Base-by-base conservation (phyloP, 2,329 filamentous ascomycete genomes). In the Xylaria arbuscula region DNA sequence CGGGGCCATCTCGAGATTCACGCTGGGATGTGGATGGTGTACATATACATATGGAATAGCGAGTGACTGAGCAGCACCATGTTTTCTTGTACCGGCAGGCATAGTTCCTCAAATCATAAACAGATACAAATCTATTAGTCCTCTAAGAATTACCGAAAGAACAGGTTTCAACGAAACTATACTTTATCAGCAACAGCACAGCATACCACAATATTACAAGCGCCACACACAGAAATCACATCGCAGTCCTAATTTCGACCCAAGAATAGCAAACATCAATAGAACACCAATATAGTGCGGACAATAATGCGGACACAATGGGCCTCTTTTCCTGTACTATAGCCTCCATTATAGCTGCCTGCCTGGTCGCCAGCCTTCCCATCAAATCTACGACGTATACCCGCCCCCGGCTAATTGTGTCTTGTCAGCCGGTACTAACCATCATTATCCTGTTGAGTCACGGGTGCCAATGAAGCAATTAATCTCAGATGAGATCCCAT, bases 371-470 rank as follows among this genome's bases (percentile, higher is more conserved):
- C 24, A 57, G 56, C 56, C 61, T 68, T 61, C 34, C 48, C 9
- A 28, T 50, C 32, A 17, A 13, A 19, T 15, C 9, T 60, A 13
- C 53, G 65, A 17, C 50, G 28, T 28, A 28, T 28, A n/a, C 53
- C 65, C 15, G 50, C 66, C 60, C 51, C 68, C 68, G 68, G 68
- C 64, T 70, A 70, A 70, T 70, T 70, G 47, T 22, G 47, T 61
- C 60, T 67, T 40, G 56, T 54, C 42, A 47, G 62, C 47, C 42
- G 42, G 48, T 11, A 63, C 19, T 51, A 38, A 36, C 48, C 42
- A 56, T 19, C 59, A 53, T 42, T 50, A 5, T 19, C 50, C 55
- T 13, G n/a, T 60, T 38, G n/a, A 48, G 62, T 62, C 57, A 62
- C 45, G 62, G 36, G 22, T 24, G n/a, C 51, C 32, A 19, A 65